Evolutionary conservation across 2,329 filamentous ascomycete genomes (phyloP).

Genomic region (Cladosporium cucumerinum): DNA sequence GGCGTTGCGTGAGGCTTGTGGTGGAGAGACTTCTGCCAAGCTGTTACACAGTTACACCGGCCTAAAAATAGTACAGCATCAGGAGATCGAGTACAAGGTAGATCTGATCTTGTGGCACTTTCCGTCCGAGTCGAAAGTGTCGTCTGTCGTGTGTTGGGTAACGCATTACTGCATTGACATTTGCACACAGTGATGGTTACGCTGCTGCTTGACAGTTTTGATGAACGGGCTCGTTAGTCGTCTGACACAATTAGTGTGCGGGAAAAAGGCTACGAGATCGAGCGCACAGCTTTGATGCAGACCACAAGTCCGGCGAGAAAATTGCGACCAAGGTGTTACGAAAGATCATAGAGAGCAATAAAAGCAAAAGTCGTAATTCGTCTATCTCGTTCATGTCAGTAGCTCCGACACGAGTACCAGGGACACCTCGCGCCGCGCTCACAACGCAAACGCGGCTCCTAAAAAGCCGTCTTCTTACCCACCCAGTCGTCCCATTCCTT

Average conservation of each 20-base stretch:
- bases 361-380: not conserved
- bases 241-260: not conserved
- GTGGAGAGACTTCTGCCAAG: not conserved
- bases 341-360: not conserved
- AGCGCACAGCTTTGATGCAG: not conserved
- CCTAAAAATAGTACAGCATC: not conserved
- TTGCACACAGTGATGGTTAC: not conserved
- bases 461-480: constrained; percentile 30
- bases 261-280: not conserved
- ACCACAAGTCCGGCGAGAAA: not conserved
- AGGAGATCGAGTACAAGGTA: not conserved
- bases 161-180: not conserved
- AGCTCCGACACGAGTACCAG: not conserved
- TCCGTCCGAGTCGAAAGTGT: not conserved
- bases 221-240: not conserved
- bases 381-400: not conserved
- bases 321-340: not conserved
- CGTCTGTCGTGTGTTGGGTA: not conserved
- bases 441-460: not conserved
- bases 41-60: not conserved
- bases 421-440: constrained; percentile 2
- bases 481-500: constrained; percentile 77
- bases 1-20: not conserved
- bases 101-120: not conserved
- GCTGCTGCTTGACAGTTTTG: not conserved